Conservation (phyloP, 2,329 filamentous ascomycete species). For the Ceratocystis huliohia region DNA sequence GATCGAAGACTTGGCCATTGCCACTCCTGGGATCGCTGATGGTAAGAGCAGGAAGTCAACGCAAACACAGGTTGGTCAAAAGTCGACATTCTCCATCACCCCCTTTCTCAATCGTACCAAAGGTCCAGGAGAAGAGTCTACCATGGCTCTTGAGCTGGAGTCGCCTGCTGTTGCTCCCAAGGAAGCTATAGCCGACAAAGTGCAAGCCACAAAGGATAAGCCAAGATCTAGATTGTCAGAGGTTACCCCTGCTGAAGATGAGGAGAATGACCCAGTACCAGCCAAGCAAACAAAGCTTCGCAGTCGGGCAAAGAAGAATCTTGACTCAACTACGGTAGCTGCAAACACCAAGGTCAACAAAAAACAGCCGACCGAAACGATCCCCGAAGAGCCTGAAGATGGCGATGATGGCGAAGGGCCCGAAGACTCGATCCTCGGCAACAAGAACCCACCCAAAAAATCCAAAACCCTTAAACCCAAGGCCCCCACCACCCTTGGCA, state of each 20-base stretch:
- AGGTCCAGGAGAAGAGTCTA: constrained; percentile 30
- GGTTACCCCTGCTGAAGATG: constrained; percentile 11
- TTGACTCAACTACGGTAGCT: neutral
- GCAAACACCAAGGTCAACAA: constrained; percentile 2
- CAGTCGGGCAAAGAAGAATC: constrained; percentile 18
- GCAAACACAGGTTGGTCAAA: constrained; percentile 53
- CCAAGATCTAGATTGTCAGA: constrained; percentile 18
- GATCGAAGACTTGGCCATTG: constrained; percentile 36
- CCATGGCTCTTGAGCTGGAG: constrained; percentile 13
- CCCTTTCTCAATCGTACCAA: constrained; percentile 74
- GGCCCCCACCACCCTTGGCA: neutral
- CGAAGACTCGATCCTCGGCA: constrained; percentile 10
- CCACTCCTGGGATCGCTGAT: constrained; percentile 34
- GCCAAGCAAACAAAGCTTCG: constrained; percentile 14
- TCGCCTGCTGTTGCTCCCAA: constrained; percentile 12
- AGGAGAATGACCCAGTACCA: constrained; percentile 6
- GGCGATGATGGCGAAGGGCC: constrained; percentile 11
- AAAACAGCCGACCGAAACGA: neutral
- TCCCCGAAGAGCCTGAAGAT: constrained; percentile 16
- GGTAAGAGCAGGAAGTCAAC: constrained; percentile 46
- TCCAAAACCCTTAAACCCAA: constrained; percentile 21
- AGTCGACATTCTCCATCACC: constrained; percentile 86
- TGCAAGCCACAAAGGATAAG: constrained; percentile 18
- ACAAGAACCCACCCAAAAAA: constrained; percentile 3
- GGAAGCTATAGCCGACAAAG: neutral